Percentiles rank a stretch among this genome's conserved stretches.
phyloP scores from a whole-genome alignment of 768 basidiomycete genomes.

The Agrocybe chaxingu region DNA sequence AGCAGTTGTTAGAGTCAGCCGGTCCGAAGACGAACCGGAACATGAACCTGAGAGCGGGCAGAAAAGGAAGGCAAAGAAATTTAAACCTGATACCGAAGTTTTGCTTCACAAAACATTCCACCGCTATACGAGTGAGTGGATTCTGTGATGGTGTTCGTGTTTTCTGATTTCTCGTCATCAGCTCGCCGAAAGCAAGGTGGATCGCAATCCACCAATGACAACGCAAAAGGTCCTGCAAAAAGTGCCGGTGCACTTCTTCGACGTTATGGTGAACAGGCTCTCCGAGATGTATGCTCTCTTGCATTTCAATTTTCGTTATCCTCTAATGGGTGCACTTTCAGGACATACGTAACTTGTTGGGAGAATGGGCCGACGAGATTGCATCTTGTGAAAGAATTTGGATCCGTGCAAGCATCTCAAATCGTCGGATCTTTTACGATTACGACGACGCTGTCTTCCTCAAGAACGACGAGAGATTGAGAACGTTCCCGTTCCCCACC shows the following conservation, averaged over 20 bases:
- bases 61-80: slow-evolving; percentile 58
- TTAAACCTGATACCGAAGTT: slow-evolving; percentile 78
- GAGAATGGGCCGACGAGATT: slow-evolving; percentile 88
- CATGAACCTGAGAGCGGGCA: slow-evolving; percentile 36
- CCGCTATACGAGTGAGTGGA: slow-evolving; percentile 87
- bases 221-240: slow-evolving; percentile 87
- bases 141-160: background rate
- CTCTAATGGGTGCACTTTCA: slow-evolving; percentile 24
- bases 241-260: slow-evolving; percentile 93
- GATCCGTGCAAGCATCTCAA: slow-evolving; percentile 85
- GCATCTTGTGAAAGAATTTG: slow-evolving; percentile 86
- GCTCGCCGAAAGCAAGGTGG: slow-evolving; percentile 98
- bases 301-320: background rate
- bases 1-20: slow-evolving; percentile 73
- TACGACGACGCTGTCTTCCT: slow-evolving; percentile 76
- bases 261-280: slow-evolving; percentile 91
- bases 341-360: slow-evolving; percentile 85
- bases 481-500: slow-evolving; percentile 95
- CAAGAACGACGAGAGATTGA: slow-evolving; percentile 79
- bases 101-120: slow-evolving; percentile 94
- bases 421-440: slow-evolving; percentile 86
- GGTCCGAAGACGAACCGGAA: slow-evolving; percentile 42
- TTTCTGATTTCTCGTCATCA: slow-evolving; percentile 24
- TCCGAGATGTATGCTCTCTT: slow-evolving; percentile 69
- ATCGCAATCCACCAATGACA: slow-evolving; percentile 88